phyloP scores from a whole-genome alignment of 139 green algal genomes.

The Auxenochlorella pyrenoidosa region DNA sequence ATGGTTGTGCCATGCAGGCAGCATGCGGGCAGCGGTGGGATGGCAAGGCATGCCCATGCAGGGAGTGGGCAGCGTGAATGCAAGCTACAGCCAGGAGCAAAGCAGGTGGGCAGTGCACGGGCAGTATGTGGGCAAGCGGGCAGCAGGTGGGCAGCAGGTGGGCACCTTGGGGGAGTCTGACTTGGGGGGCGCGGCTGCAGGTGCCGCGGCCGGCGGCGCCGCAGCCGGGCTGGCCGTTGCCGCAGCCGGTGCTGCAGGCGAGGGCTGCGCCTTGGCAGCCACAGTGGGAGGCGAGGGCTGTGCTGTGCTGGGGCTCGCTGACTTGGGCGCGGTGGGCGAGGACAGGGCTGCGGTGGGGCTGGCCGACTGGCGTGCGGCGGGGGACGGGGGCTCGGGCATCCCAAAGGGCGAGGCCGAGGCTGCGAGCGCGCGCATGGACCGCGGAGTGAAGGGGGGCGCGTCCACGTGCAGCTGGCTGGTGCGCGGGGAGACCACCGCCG shows the following conservation, averaged over 20 bases:
- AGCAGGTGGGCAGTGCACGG: not conserved
- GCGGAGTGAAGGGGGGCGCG: not conserved
- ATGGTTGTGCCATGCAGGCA: not conserved
- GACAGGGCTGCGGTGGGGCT: not conserved
- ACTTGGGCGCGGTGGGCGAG: not conserved
- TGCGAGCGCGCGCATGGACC: not conserved
- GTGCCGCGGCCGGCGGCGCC: not conserved
- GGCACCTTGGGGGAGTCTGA: not conserved
- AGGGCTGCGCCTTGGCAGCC: not conserved
- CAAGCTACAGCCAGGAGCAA: no score
- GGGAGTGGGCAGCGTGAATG: no score
- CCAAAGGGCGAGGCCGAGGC: not conserved
- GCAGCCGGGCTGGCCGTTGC: not conserved
- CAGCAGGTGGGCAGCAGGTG: slow-evolving; percentile 1
- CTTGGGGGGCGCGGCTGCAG: not conserved
- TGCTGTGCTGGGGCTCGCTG: not conserved
- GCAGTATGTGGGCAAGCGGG: not conserved
- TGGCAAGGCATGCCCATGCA: no score
- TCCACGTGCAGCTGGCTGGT: no score
- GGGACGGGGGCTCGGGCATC: not conserved
- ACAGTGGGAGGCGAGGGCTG: not conserved
- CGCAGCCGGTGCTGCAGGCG: not conserved
- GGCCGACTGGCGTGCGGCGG: not conserved
- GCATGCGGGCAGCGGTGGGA: not conserved
- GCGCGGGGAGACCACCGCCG: no score